phyloP scores from a whole-genome alignment of 2,329 filamentous ascomycete genomes.

The Pseudogymnoascus destructans region DNA sequence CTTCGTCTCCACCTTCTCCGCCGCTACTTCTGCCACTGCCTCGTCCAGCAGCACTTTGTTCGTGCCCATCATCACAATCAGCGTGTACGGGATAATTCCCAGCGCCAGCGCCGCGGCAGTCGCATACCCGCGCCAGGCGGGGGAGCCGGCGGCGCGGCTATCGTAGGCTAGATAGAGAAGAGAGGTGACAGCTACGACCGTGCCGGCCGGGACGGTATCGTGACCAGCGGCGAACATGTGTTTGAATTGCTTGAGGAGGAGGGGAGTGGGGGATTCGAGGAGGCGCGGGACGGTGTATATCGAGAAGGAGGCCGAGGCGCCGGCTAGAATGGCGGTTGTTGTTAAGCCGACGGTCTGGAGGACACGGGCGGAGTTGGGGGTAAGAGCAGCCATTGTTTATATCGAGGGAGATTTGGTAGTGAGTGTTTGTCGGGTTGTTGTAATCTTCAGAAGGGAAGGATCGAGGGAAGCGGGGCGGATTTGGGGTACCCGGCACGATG shows the following conservation, averaged over 20 bases:
- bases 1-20: slow-evolving; percentile 25
- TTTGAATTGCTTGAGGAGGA: slow-evolving; percentile 44
- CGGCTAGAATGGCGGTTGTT: slow-evolving; percentile 33
- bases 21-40: slow-evolving; percentile 24
- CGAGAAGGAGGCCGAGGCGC: slow-evolving; percentile 30
- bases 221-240: slow-evolving; percentile 31
- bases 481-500: neutral
- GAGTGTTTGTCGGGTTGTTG: neutral
- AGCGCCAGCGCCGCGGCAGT: slow-evolving; percentile 34
- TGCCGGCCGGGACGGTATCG: slow-evolving; percentile 29
- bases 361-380: slow-evolving; percentile 28
- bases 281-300: slow-evolving; percentile 37
- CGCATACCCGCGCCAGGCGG: slow-evolving; percentile 29
- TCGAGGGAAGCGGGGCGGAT: neutral
- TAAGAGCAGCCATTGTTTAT: neutral
- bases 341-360: slow-evolving; percentile 40
- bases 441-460: neutral
- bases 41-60: slow-evolving; percentile 37
- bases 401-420: neutral
- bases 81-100: slow-evolving; percentile 39
- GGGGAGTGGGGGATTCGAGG: slow-evolving; percentile 39
- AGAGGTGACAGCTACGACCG: slow-evolving; percentile 30
- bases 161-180: slow-evolving; percentile 35
- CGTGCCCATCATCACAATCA: slow-evolving; percentile 31
- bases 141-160: slow-evolving; percentile 19